Evolutionary conservation across 2,329 filamentous ascomycete genomes (phyloP).

Genomic region (Scedosporium aurantiacum): DNA sequence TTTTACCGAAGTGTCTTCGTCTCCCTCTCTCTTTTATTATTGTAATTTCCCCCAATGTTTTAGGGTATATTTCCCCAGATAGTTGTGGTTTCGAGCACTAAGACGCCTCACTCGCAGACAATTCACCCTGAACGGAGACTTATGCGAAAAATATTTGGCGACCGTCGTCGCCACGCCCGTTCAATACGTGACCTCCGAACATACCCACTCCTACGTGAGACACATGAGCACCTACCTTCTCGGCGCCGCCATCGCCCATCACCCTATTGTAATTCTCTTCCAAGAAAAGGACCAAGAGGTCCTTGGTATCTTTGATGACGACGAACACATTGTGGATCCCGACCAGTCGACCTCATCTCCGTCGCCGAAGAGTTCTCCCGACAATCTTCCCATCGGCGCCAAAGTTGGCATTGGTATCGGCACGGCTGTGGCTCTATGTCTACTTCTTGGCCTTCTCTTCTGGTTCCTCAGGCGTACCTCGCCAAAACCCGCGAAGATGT

Average conservation of each 20-base stretch:
- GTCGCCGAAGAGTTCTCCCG: background rate
- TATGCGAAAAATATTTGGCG: conserved; percentile 23
- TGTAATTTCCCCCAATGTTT: background rate
- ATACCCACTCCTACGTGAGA: conserved; percentile 14
- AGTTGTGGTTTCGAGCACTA: background rate
- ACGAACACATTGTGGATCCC: conserved; percentile 9
- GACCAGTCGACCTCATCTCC: background rate
- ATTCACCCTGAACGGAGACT: conserved; percentile 21
- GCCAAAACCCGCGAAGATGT: background rate
- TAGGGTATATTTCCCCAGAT: background rate
- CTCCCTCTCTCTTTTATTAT: background rate
- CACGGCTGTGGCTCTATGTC: conserved; percentile 5
- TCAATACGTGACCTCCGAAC: conserved; percentile 23
- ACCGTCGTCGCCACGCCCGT: conserved; percentile 24
- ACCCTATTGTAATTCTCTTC: conserved; percentile 26
- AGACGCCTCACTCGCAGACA: conserved; percentile 15
- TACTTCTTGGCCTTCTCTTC: conserved; percentile 7
- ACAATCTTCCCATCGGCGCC: conserved; percentile 7
- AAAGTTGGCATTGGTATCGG: conserved; percentile 12
- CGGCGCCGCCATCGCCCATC: conserved; percentile 24
- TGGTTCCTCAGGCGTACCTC: conserved; percentile 8
- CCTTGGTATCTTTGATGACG: conserved; percentile 22
- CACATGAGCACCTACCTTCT: conserved; percentile 21
- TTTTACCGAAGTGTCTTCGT: background rate
- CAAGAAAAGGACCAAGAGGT: conserved; percentile 22